Percentiles rank a stretch among this genome's conserved stretches.
phyloP scores from a whole-genome alignment of 2,329 filamentous ascomycete genomes.

The Pestalotiopsis sp. region DNA sequence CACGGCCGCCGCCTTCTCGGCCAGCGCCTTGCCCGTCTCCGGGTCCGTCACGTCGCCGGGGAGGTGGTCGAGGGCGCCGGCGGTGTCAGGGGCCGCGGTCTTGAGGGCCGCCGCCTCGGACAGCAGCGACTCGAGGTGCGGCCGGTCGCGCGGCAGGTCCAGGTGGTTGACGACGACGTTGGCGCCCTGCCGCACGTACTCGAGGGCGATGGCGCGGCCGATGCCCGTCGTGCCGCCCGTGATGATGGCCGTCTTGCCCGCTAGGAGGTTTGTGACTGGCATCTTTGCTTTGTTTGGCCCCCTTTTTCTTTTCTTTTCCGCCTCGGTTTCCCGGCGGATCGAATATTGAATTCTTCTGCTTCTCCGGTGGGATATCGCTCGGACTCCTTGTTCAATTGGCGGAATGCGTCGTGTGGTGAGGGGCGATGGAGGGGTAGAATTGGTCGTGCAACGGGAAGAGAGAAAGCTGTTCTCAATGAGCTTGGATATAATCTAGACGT shows the following conservation, averaged over 20 bases:
- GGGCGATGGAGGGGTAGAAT: constrained; percentile 10
- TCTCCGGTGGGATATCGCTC: constrained; percentile 1
- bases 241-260: constrained; percentile 79
- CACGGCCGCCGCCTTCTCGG: constrained; percentile 64
- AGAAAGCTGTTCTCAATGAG: not conserved
- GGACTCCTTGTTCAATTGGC: not conserved
- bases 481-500: not conserved
- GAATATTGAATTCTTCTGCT: not conserved
- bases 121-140: constrained; percentile 56
- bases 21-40: constrained; percentile 69
- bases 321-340: not conserved
- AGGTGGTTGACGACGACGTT: constrained; percentile 82
- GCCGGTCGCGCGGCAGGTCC: constrained; percentile 54
- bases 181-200: constrained; percentile 77
- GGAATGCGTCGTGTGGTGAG: not conserved
- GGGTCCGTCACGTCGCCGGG: constrained; percentile 78
- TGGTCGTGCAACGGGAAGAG: not conserved
- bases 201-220: constrained; percentile 80
- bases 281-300: constrained; percentile 28
- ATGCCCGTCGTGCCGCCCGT: constrained; percentile 87
- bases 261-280: constrained; percentile 58
- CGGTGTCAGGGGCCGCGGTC: constrained; percentile 41
- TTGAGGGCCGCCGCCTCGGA: constrained; percentile 52
- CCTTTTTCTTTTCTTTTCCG: not conserved
- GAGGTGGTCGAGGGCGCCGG: constrained; percentile 65